Evolutionary conservation across 1,284 basidiomycete species (phyloP), one percentile per base, ranked within the genome.

Genomic region (Gymnopus androsaceus): DNA sequence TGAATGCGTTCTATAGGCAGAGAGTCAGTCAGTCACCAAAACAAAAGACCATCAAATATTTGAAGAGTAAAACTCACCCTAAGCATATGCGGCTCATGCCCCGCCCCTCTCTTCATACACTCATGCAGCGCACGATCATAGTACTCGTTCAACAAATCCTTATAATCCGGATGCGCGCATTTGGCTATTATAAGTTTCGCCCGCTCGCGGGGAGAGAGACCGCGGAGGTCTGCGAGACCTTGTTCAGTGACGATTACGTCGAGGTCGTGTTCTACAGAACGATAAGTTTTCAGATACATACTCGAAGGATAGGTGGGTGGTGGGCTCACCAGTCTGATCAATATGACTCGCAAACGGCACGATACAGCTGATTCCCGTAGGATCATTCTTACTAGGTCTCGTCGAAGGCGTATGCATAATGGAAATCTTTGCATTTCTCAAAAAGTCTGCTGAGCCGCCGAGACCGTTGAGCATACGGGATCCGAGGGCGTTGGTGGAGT

Each of bases 331-430:
- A 25, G 76, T 79, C 49, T 80, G 78, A 60, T 82, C 80, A 17
- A 82, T 62, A 61, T 82, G 80, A 3, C 74, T 75, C 0, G 74
- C 73, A 55, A 81, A 80, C 1, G 78, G 78, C 1, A 81, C 79
- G 58, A 81, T 79, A 60, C 78, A 80, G 47, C 75, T 77, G 57
- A 80, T 79, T 15, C 78, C 78, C 4, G 75, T 78, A 3, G 78
- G 78, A 61, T 80, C 78, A 0, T 71, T 73, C 66, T 78, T 79
- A 12, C 73, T 72, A 2, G 75, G 76, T 34, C 48, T 73, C 69
- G 69, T 72, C 1, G 75, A 77, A 17, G 79, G 79, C 0, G 78
- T 79, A 63, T 80, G 79, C 76, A 81, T 79, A 52, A 80, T 78
- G 1, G 75, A 77, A 45, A 80, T 64, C 61, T 79, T 79, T 12